Evolutionary conservation across 805 yeast species (phyloP), one percentile per base, ranked within the genome.

Genomic region (Cyberlindnera xylosilytica): DNA sequence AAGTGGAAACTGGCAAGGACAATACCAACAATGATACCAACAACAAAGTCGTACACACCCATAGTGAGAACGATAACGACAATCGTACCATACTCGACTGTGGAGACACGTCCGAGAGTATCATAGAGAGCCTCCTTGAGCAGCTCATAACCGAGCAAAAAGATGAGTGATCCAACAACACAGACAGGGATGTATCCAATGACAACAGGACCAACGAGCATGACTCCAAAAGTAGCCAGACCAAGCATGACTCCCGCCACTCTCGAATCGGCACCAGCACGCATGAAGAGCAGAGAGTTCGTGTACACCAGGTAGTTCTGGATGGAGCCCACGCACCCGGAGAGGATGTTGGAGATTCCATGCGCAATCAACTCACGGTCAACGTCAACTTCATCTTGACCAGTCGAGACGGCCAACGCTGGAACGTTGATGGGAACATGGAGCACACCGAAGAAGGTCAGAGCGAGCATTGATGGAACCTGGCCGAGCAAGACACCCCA

Each of bases 361-460:
- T 93, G 99, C 1, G 97, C 97, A 24, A 91, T 83, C 44, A 93
- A 73, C 64, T 93, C 99, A 45, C 90, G 74, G 62, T 93, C 96
- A 31, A 93, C 96, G 60, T 90, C 95, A 51, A 86, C 78, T 35
- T 72, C 66, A 62, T 86, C 93, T 75, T 86, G 83, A 3, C 87
- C 87, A 1, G 87, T 76, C 6, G 96, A 84, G 15, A 90, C 93
- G 0, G 98, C 97, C 36, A 93, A 71, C 0, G 99, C 98, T 1
- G 99, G 99, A 12, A 93, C 97, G 60, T 93, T 93, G 46, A 93
- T 93, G 4, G 99, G 99, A 10, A 93, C 99, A 56, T 93, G 99
- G 42, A 93, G 67, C 30, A 93, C 84, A 11, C 99, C 99, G 57
- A 93, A 93, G 60, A 93, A 93, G 0, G 98, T 90, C 50, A 93